Evolutionary conservation across 805 yeast species (phyloP).

Genomic region (Candida succiphila): DNA sequence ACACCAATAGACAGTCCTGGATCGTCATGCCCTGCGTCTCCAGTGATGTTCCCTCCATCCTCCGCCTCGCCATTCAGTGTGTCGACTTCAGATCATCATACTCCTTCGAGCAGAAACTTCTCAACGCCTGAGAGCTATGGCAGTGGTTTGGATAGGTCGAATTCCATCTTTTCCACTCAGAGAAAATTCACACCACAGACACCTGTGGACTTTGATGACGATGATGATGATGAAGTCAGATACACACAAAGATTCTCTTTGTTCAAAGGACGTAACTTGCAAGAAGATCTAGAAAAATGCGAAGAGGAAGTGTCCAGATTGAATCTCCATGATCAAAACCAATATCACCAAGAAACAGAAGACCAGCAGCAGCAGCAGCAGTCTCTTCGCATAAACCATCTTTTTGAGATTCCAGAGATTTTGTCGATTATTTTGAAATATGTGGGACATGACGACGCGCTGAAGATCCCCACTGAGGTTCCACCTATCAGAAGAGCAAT

Average conservation of each 20-base stretch:
- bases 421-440: conserved; percentile 46
- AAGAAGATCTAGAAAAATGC: conserved; percentile 8
- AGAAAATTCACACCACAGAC: too few species aligned
- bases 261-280: conserved; percentile 2
- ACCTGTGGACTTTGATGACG: background rate
- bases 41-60: background rate
- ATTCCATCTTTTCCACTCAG: too few species aligned
- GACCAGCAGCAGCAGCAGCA: background rate
- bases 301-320: conserved; percentile 8
- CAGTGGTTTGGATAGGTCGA: too few species aligned
- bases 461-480: conserved; percentile 50
- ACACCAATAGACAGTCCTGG: too few species aligned
- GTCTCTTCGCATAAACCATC: background rate
- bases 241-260: background rate
- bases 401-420: conserved; percentile 68
- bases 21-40: too few species aligned
- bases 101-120: too few species aligned
- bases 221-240: background rate
- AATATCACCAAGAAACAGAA: background rate
- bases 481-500: conserved; percentile 60
- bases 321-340: background rate
- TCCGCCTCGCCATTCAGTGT: background rate
- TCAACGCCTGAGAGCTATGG: too few species aligned
- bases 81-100: too few species aligned
- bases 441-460: conserved; percentile 41